These are phyloP conservation scores for Achaetomiella virescens DNA, from an alignment of 495 filamentous ascomycete species.

Conservation along the genomic window DNA sequence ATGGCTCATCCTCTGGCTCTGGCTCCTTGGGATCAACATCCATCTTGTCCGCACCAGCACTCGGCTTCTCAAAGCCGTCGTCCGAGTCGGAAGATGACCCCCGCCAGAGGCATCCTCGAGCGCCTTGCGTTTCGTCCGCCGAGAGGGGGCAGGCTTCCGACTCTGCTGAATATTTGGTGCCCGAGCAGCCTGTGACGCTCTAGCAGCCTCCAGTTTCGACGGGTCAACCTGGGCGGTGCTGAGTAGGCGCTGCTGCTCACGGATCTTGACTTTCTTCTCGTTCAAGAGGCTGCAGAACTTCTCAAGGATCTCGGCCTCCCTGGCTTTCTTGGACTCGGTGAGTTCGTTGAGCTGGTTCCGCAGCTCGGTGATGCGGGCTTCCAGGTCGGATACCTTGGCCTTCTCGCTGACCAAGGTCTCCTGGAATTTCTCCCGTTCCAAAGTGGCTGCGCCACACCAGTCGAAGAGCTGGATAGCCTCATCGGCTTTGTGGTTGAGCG, in stretches of 20 bases:
- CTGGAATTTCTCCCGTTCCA: constrained; percentile 24
- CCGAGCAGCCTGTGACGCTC: neutral
- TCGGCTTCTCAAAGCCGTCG: constrained; percentile 45
- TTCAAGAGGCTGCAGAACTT: constrained; percentile 72
- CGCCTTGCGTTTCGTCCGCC: constrained; percentile 47
- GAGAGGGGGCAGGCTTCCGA: constrained; percentile 19
- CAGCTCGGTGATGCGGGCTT: constrained; percentile 40
- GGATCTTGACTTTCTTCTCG: constrained; percentile 86
- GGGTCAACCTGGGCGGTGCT: constrained; percentile 53
- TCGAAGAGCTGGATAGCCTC: constrained; percentile 64
- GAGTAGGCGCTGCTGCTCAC: constrained; percentile 69
- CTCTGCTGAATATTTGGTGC: neutral
- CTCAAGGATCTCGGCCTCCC: constrained; percentile 63
- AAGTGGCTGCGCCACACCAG: constrained; percentile 53
- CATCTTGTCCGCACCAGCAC: constrained; percentile 34
- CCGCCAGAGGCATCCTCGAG: constrained; percentile 33
- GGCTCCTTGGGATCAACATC: constrained; percentile 42
- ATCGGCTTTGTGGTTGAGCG: constrained; percentile 54
- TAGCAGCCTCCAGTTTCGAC: constrained; percentile 25
- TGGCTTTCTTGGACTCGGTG: constrained; percentile 55
- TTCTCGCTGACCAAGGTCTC: constrained; percentile 40
- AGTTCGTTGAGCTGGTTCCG: constrained; percentile 57
- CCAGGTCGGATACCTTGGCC: constrained; percentile 45
- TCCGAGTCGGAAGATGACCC: constrained; percentile 36
- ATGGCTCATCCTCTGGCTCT: neutral